phyloP scores from a whole-genome alignment of 1,284 basidiomycete species.

The Mycosarcoma mackinlayi region DNA sequence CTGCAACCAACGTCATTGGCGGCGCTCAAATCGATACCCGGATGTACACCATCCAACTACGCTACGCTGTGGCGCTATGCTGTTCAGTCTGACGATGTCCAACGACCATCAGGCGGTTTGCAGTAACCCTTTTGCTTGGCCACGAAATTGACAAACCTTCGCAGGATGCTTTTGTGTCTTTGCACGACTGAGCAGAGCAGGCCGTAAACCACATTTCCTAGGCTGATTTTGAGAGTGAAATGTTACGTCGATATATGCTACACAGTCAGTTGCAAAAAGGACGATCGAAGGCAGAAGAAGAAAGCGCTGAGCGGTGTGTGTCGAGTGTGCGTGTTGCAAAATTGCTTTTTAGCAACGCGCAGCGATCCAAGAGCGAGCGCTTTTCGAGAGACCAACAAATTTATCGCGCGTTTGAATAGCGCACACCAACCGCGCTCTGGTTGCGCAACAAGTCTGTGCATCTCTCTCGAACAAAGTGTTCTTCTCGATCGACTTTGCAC shows the following conservation, averaged over 20 bases:
- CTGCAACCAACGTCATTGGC: conserved; percentile 77
- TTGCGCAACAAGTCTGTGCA: not conserved
- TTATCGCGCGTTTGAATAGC: conserved; percentile 17
- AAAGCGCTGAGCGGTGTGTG: conserved; percentile 15
- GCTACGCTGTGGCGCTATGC: conserved; percentile 55
- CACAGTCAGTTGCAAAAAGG: too few species aligned
- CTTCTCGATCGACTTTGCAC: not conserved
- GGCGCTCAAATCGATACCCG: conserved; percentile 50
- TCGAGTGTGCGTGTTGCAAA: not conserved
- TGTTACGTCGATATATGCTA: too few species aligned
- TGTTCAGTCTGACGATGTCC: conserved; percentile 8
- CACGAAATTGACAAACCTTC: too few species aligned
- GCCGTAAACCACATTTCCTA: too few species aligned
- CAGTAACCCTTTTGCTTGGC: not conserved
- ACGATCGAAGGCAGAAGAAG: conserved; percentile 47
- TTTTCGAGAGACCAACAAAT: conserved; percentile 5
- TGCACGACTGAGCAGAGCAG: not conserved
- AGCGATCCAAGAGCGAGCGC: not conserved
- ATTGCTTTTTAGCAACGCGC: not conserved
- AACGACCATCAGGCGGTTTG: not conserved
- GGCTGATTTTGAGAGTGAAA: not conserved
- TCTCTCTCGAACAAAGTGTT: conserved; percentile 6
- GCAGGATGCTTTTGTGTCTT: too few species aligned
- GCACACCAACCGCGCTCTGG: conserved; percentile 2
- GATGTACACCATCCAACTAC: conserved; percentile 56